These are phyloP conservation scores for Ogataea angusta DNA, from an alignment of 805 yeast species.

Conservation along the genomic window DNA sequence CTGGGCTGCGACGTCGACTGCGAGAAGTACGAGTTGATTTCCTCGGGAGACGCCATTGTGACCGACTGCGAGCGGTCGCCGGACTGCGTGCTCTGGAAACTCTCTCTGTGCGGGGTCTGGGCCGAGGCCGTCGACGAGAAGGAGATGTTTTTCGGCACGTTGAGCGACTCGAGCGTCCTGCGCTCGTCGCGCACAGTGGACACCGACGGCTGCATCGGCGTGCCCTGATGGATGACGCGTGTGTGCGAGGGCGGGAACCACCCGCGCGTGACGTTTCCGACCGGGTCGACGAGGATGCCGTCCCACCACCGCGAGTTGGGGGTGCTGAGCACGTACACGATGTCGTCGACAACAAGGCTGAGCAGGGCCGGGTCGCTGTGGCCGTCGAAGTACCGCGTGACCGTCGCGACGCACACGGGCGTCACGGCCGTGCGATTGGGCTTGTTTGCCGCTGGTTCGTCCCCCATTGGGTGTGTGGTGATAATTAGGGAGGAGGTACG, in stretches of 20 bases:
- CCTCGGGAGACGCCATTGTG: conserved; percentile 26
- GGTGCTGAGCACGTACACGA: conserved; percentile 64
- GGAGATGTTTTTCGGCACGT: conserved; percentile 7
- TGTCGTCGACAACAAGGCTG: conserved; percentile 60
- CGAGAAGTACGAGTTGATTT: conserved; percentile 27
- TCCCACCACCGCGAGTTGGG: conserved; percentile 84
- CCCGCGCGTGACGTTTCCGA: conserved; percentile 56
- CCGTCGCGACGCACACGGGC: conserved; percentile 57
- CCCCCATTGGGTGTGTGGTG: conserved; percentile 1
- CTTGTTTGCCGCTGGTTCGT: neutral
- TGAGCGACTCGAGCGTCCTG: conserved; percentile 5
- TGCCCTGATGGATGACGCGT: conserved; percentile 31
- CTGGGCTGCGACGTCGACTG: conserved; percentile 23
- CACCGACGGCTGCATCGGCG: conserved; percentile 14
- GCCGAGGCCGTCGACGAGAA: conserved; percentile 14
- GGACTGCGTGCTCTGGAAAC: neutral
- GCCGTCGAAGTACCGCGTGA: conserved; percentile 52
- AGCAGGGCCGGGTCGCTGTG: conserved; percentile 48
- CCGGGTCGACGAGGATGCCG: conserved; percentile 48
- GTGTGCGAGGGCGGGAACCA: conserved; percentile 80
- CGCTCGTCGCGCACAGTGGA: conserved; percentile 15
- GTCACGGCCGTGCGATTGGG: conserved; percentile 15
- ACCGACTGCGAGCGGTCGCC: conserved; percentile 11
- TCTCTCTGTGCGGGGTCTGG: conserved; percentile 8
- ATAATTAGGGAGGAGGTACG: neutral